Base-by-base conservation (phyloP, 495 filamentous ascomycete genomes). In the Penicillium desertorum region DNA sequence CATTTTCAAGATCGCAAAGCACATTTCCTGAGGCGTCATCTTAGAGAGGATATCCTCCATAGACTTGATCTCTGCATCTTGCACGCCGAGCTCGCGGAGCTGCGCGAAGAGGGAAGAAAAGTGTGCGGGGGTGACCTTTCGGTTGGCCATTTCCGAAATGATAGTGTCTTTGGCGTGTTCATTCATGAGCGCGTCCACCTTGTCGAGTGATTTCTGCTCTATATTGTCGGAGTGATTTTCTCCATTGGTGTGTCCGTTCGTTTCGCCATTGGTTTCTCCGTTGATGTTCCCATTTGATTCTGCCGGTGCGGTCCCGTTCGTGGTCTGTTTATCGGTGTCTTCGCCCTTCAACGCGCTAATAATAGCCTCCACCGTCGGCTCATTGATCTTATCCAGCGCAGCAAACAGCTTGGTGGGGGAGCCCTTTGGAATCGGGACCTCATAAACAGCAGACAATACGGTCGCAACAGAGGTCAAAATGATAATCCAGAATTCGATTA, bases 1-100 rank as follows among this genome's bases (percentile, higher is more conserved):
- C 51, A 67, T 67, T 5, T 62, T 70, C 30, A 70, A 30, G 14
- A 70, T 47, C 10, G 58, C 54, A 27, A 68, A 68, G 30, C 59
- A 60, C 49, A 71, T 63, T 17, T 71, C 63, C 47, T 64, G 57
- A 9, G 65, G 63, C 2, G 61, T 54, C 63, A 71, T 64, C 32
- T 45, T 41, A 0, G 59, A 39, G 11, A 71, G 47, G 14, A 68
- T 60, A 0, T 44, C 45, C n/a, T 63, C 59, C 54, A 66, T 66
- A 10, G 61, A 58, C 30, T 63, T 60, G 39, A 68, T 51, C 27
- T 71, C 63, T 10, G 61, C 58, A 9, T 62, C 55, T 1, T 54
- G 57, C 27, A 65, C 47, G 17, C 68, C 68, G 23, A 56, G 41
- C 47, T 68, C 52, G 17, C 63, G 65, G 19, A 65, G 63, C 4